Conservation (phyloP, 2,329 filamentous ascomycete genomes). For the Hypoxylon sp. region DNA sequence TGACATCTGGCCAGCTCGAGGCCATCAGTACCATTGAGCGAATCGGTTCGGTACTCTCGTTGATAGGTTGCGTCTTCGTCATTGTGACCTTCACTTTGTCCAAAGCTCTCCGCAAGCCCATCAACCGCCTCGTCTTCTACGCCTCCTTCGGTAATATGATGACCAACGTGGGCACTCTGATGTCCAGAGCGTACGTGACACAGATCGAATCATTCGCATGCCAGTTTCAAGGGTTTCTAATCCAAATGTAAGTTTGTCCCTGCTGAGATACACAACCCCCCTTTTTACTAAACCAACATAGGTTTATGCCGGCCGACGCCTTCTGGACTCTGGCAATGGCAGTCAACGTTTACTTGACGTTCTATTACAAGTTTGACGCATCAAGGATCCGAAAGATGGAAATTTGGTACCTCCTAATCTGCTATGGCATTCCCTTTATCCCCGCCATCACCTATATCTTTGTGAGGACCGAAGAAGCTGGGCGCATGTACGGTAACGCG, state of each 20-base stretch:
- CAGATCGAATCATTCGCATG: conserved; percentile 61
- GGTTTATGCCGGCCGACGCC: conserved; percentile 80
- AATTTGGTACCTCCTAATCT: conserved; percentile 71
- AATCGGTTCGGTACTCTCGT: conserved; percentile 72
- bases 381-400: conserved; percentile 71
- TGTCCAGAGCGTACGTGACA: conserved; percentile 68
- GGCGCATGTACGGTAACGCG: conserved; percentile 76
- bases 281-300: conserved; percentile 47
- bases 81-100: conserved; percentile 75
- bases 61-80: conserved; percentile 75
- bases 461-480: conserved; percentile 58
- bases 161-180: conserved; percentile 78
- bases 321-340: conserved; percentile 85
- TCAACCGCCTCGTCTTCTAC: conserved; percentile 85
- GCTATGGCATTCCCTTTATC: conserved; percentile 77
- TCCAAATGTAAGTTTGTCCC: conserved; percentile 73
- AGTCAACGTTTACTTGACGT: conserved; percentile 82
- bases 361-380: conserved; percentile 76
- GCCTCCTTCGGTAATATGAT: conserved; percentile 83
- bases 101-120: conserved; percentile 80
- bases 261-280: background rate
- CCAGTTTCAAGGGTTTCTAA: conserved; percentile 78
- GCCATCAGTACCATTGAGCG: conserved; percentile 71
- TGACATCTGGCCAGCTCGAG: conserved; percentile 51
- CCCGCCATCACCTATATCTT: conserved; percentile 74